Evolutionary conservation across 371 early-diverging fungal genomes (phyloP), one percentile per base, ranked within the genome.

Genomic region (Parasitella parasitica): DNA sequence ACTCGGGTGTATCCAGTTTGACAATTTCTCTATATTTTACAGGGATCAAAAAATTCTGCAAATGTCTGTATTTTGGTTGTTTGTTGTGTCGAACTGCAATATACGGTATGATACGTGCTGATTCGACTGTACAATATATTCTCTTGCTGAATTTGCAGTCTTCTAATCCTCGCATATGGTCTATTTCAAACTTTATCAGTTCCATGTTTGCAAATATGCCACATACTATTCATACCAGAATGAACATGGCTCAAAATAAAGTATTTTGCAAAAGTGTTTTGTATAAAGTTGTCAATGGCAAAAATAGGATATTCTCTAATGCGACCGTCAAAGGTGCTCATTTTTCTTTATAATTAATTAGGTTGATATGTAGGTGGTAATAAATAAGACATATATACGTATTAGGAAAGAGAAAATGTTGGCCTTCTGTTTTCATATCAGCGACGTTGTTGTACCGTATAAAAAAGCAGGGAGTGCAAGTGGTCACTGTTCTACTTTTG

Each of bases 271-370:
- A 65, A 68, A 7, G 57, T 38, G n/a, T 70, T 64, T 6, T 34
- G 22, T 20, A 27, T 57, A 54, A 80, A 80, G 28, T 71, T 65
- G 52, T 80, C 80, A 61, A 80, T 77, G 15, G 70, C 63, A 5
- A 80, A 61, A 18, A 61, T 43, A 4, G 80, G 80, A 62, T 77
- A 80, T 55, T 80, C 81, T 20, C 72, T 70, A 39, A 80, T 72
- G 50, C 68, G 69, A 4, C 81, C 81, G 36, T 80, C 74, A 64
- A 77, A 77, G 15, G 75, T 75, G 24, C 69, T 74, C 76, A 77
- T 77, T 4, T 28, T 22, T 1, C 15, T 30, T 55, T 36, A 55
- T 38, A n/a, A n/a, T n/a, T n/a, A n/a, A n/a, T n/a, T n/a, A n/a
- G n/a, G n/a, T n/a, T n/a, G n/a, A n/a, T n/a, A n/a, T n/a, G n/a